Base-by-base conservation (phyloP, 306 rosid genomes). In the Psophocarpus tetragonolobus region DNA sequence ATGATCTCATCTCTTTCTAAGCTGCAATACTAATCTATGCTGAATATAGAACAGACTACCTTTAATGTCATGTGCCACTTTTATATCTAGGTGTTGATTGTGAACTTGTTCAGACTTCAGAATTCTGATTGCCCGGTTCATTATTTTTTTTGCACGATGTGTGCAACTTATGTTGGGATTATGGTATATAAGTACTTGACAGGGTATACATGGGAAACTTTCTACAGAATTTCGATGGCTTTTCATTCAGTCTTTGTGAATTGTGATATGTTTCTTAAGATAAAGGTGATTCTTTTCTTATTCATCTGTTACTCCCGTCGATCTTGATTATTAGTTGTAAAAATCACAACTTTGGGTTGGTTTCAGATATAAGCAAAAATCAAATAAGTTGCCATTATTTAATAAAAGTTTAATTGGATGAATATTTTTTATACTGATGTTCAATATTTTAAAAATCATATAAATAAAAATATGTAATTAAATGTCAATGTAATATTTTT, bases 1-100 rank as follows among this genome's bases (percentile, higher is more conserved):
- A 91, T 77, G 98, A 96, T 88, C 97, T 91, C 77, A 91, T 96
- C 79, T 85, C 91, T 71, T 79, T 96, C 78, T 96, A 84, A 88
- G 79, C 62, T 65, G 63, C 75, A 62, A 56, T 63, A 33, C 44
- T 51, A 18, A 50, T 75, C 44, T 27, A 68, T 61, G 33, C 5
- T 75, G 63, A 80, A 68, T 32, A 66, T 71, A 53, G 51, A 83
- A 71, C 80, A 33, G 50, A 73, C 3, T 50, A 36, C 50, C 64
- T 75, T 70, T 67, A 58, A 60, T 74, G 45, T 75, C 74, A 75
- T 13, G 56, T 13, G 56, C 42, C 15, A 67, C 80, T 76, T 76
- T 36, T 58, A 61, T 68, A 57, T 80, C 58, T 75, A 32, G 84
- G 39, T 86, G 86, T 79, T 84, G 85, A 79, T 73, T 72, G 73